Conservation (phyloP, 768 basidiomycete genomes). For the Lentinula edodes region DNA sequence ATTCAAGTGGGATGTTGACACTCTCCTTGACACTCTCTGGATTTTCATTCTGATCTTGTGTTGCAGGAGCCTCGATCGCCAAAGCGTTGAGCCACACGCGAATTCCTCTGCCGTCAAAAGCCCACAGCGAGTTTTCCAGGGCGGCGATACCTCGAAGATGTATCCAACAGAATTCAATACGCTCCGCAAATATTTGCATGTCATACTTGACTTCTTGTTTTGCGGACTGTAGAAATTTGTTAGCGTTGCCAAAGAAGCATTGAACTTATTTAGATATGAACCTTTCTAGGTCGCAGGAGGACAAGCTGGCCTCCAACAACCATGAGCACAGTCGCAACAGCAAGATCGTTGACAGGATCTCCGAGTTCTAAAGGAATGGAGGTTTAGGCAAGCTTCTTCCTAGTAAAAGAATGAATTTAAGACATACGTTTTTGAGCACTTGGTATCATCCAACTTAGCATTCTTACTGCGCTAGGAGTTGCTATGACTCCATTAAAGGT, state of each 20-base stretch:
- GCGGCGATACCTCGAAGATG: conserved; percentile 91
- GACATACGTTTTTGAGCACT: conserved; percentile 83
- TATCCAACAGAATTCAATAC: conserved; percentile 99
- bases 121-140: conserved; percentile 97
- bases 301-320: conserved; percentile 91
- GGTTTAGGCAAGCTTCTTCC: conserved; percentile 1
- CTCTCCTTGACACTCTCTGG: conserved; percentile 77
- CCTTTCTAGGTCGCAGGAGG: conserved; percentile 84
- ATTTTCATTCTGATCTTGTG: conserved; percentile 26
- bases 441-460: conserved; percentile 97
- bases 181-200: conserved; percentile 93
- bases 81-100: conserved; percentile 95
- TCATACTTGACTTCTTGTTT: conserved; percentile 93
- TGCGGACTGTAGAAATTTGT: conserved; percentile 48
- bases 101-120: conserved; percentile 85
- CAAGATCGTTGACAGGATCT: conserved; percentile 87
- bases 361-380: conserved; percentile 64
- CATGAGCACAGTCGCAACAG: conserved; percentile 93
- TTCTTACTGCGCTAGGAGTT: conserved; percentile 76
- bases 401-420: conserved; percentile 1
- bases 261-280: conserved; percentile 17
- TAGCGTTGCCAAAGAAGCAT: not conserved
- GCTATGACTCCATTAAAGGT: conserved; percentile 88
- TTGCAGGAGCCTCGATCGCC: conserved; percentile 64
- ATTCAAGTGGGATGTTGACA: conserved; percentile 86